Evolutionary conservation across 805 yeast genomes (phyloP).

Genomic region (Myxozyma udenii): DNA sequence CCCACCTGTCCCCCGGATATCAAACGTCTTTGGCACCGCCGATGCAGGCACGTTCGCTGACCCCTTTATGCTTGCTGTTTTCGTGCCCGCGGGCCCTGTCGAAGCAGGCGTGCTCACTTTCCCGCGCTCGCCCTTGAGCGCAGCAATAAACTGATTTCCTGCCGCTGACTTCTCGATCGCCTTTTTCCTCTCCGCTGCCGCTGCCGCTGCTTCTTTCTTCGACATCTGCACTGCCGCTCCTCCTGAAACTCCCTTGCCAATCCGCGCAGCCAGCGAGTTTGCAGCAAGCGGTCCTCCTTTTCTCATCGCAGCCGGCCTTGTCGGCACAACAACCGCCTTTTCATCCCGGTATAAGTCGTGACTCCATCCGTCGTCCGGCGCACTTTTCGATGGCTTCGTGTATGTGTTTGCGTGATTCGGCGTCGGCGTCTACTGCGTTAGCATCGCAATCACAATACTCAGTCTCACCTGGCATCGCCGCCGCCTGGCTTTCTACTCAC

Average conservation of each 20-base stretch:
- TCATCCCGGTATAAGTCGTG: slow-evolving; percentile 17
- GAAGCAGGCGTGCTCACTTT: slow-evolving; percentile 12
- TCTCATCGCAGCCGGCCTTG: neutral
- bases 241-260: slow-evolving; percentile 14
- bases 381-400: neutral
- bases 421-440: neutral
- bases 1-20: slow-evolving; percentile 21
- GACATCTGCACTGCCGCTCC: neutral
- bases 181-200: slow-evolving; percentile 3
- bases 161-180: slow-evolving; percentile 14
- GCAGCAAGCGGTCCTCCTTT: slow-evolving; percentile 11
- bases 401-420: neutral
- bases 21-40: slow-evolving; percentile 16
- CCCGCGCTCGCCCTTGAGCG: slow-evolving; percentile 21
- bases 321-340: neutral
- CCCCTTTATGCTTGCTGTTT: neutral
- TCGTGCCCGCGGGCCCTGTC: slow-evolving; percentile 14
- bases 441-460: slow-evolving; percentile 1
- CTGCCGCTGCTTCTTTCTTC: neutral
- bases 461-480: slow-evolving; percentile 1
- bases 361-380: slow-evolving; percentile 21
- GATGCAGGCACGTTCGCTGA: neutral
- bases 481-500: slow-evolving; percentile 2
- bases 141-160: slow-evolving; percentile 21
- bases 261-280: slow-evolving; percentile 25